Conservation (phyloP, 202 grass and related monocot species). For the Hordeum pubiflorum region DNA sequence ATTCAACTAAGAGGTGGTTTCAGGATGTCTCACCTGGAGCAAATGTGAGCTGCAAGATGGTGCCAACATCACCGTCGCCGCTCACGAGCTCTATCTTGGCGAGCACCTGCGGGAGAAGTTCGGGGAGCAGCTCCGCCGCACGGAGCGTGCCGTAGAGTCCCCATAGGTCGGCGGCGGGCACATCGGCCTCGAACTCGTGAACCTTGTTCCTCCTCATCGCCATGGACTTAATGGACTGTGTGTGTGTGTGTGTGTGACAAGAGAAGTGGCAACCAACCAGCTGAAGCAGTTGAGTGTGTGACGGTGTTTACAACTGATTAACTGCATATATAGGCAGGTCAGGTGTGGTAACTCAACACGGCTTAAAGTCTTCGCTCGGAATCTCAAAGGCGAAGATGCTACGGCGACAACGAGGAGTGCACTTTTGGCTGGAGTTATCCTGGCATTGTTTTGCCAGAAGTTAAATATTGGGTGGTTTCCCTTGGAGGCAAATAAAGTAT, state of each 20-base stretch:
- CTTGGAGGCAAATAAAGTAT: not conserved
- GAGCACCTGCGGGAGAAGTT: slow-evolving; percentile 39
- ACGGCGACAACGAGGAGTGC: not conserved
- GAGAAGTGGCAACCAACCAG: not conserved
- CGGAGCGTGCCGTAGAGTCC: slow-evolving; percentile 42
- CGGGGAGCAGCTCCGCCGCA: slow-evolving; percentile 20
- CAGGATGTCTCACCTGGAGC: slow-evolving; percentile 29
- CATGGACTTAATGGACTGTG: not conserved
- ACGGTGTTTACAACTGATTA: not conserved
- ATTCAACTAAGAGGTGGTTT: not conserved
- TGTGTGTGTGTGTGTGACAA: not conserved
- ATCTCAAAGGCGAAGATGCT: not conserved
- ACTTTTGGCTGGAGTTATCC: slow-evolving; percentile 6
- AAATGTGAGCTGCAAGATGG: slow-evolving; percentile 40
- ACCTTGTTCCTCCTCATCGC: slow-evolving; percentile 37
- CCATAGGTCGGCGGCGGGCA: slow-evolving; percentile 49
- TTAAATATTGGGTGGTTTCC: not conserved
- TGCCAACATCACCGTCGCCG: slow-evolving; percentile 44
- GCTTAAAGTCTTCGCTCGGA: not conserved
- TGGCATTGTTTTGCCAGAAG: not conserved
- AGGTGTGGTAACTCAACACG: not conserved
- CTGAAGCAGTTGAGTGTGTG: not conserved
- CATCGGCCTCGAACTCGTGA: slow-evolving; percentile 33
- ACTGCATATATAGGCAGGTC: not conserved
- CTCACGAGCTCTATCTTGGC: slow-evolving; percentile 25